Percentiles rank a stretch among this genome's conserved stretches.
Evolutionary conservation across 1,284 basidiomycete species (phyloP).

Genomic region (Ceratobasidium sp.): DNA sequence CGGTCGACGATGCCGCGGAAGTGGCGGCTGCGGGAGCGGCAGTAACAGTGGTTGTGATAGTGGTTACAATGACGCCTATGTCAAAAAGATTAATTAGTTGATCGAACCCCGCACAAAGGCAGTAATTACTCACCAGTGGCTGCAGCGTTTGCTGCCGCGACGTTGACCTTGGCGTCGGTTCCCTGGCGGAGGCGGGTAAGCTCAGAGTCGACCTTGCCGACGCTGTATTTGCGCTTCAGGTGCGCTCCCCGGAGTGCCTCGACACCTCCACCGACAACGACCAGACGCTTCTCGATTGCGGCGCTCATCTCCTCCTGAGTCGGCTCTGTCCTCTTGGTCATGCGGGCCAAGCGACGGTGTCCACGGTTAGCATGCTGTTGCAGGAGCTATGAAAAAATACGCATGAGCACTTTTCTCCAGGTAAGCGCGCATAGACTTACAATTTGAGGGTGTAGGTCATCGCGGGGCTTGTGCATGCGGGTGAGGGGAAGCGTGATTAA

Average conservation of each 20-base stretch:
- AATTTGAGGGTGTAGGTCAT: slow-evolving; percentile 68
- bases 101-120: slow-evolving; percentile 1
- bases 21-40: background rate
- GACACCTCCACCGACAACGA: slow-evolving; percentile 53
- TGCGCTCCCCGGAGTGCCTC: slow-evolving; percentile 22
- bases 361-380: slow-evolving; percentile 78
- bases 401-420: background rate
- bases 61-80: slow-evolving; percentile 20
- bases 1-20: slow-evolving; percentile 3
- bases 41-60: slow-evolving; percentile 27
- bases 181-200: slow-evolving; percentile 23
- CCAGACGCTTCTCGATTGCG: slow-evolving; percentile 66
- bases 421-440: slow-evolving; percentile 58
- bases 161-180: slow-evolving; percentile 16
- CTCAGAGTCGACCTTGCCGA: slow-evolving; percentile 39
- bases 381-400: slow-evolving; percentile 59
- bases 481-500: slow-evolving; percentile 68
- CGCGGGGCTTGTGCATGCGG: slow-evolving; percentile 58
- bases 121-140: slow-evolving; percentile 15
- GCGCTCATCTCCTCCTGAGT: slow-evolving; percentile 64
- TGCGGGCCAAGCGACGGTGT: slow-evolving; percentile 71
- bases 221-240: slow-evolving; percentile 33
- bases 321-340: slow-evolving; percentile 65
- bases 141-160: background rate
- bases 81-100: background rate